phyloP scores from a whole-genome alignment of 306 rosid genomes.

The Vigna hirtella region DNA sequence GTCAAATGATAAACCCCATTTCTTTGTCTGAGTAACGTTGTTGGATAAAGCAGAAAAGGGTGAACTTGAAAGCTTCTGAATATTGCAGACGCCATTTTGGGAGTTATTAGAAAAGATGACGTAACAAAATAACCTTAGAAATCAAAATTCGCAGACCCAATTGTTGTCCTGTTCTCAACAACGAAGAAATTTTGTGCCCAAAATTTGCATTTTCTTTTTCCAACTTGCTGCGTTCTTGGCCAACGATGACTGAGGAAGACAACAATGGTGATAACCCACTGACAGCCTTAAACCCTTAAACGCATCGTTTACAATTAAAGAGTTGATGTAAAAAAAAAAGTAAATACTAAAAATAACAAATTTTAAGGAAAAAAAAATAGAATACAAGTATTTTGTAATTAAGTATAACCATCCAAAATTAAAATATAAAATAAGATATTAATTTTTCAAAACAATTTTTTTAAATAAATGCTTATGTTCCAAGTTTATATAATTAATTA shows the following conservation, averaged over 20 bases:
- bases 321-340: too few relatives aligned
- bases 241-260: background rate
- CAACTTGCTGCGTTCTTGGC: conserved; percentile 32
- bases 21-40: conserved; percentile 55
- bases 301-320: background rate
- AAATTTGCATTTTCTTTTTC: background rate
- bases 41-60: conserved; percentile 57
- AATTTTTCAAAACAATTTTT: too few relatives aligned
- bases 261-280: background rate
- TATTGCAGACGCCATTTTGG: conserved; percentile 67
- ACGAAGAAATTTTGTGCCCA: background rate
- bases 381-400: too few relatives aligned
- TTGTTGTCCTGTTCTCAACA: background rate
- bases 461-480: too few relatives aligned
- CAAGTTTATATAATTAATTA: too few relatives aligned
- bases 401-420: too few relatives aligned
- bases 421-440: too few relatives aligned
- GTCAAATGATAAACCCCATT: conserved; percentile 56
- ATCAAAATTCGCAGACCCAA: background rate
- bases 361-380: too few relatives aligned
- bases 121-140: conserved; percentile 1
- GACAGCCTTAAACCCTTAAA: background rate
- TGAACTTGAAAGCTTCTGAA: conserved; percentile 70
- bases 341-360: background rate
- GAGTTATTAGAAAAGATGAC: conserved; percentile 1